Conservation (phyloP, 139 green algal species). For the Chlamydomonas incerta region DNA sequence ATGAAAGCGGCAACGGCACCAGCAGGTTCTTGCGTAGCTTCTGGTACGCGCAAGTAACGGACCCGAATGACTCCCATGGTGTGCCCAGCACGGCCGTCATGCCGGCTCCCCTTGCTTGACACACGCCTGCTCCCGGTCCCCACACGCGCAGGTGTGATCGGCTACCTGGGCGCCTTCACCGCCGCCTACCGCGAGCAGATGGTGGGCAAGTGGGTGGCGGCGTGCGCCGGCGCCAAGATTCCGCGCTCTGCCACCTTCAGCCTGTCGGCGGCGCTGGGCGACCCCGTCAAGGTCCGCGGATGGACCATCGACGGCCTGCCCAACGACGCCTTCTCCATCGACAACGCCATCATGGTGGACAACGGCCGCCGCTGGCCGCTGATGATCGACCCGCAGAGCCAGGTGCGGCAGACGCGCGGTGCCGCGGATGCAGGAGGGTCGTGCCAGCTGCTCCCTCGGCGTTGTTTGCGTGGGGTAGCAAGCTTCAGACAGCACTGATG, state of each 20-base stretch:
- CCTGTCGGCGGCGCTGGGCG: slow-evolving; percentile 68
- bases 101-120: no score
- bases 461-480: no score
- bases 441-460: no score
- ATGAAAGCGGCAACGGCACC: no score
- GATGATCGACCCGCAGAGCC: slow-evolving; percentile 83
- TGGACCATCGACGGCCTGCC: slow-evolving; percentile 83
- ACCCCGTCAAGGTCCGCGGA: slow-evolving; percentile 75
- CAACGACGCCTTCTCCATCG: slow-evolving; percentile 82
- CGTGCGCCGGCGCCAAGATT: slow-evolving; percentile 54
- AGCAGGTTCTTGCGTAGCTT: no score
- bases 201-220: slow-evolving; percentile 61
- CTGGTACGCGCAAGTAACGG: no score
- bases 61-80: no score
- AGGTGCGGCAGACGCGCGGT: slow-evolving; percentile 3
- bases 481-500: no score
- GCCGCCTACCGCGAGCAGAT: slow-evolving; percentile 67
- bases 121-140: no score
- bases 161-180: slow-evolving; percentile 85
- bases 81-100: no score
- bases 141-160: slow-evolving; percentile 69
- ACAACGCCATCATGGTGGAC: slow-evolving; percentile 82
- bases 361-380: slow-evolving; percentile 78
- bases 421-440: no score
- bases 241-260: slow-evolving; percentile 66